Evolutionary conservation across 495 filamentous ascomycete species (phyloP), one percentile per base, ranked within the genome.

Genomic region (Penicillium herquei): DNA sequence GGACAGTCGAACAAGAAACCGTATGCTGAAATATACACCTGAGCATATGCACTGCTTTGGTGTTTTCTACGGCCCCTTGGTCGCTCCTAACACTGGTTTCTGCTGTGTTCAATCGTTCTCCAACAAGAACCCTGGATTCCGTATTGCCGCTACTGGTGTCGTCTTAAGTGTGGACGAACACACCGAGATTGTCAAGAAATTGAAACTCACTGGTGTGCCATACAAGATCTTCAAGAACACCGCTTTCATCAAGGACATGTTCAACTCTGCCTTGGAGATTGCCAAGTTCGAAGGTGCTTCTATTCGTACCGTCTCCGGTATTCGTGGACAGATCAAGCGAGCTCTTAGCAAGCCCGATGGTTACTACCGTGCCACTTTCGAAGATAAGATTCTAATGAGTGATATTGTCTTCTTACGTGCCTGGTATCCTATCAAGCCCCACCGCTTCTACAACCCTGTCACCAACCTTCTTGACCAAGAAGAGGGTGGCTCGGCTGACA

Each of bases 191-290:
- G 95, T 98, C 65, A 98, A 98, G 81, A 98, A 98, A 78, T 84
- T 98, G 63, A 98, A 98, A 69, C 82, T 98, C 30, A 95, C 90
- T 13, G 92, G 92, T 58, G 79, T 83, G 30, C 91, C 94, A 6
- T 92, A 91, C 76, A 98, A 98, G 78, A 96, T 98, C 71, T 98
- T 96, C 83, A 95, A 95, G 68, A 98, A 98, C 74, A 98, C 94
- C 0, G 91, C 94, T 14, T 98, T 98, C 73, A 94, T 98, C 78
- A 93, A 92, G 68, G 91, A 97, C 70, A 98, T 98, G 94, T 98
- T 98, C 79, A 92, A 82, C 63, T 86, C 87, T 1, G 77, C 89
- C 0, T 81, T 98, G 12, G 94, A 98, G 68, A 91, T 98, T 54
- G 93, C 94, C 69, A 98, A 98, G 72, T 98, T 98, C 64, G 94